Evolutionary conservation across 768 basidiomycete genomes (phyloP).

Genomic region (Gymnopilus junonius): DNA sequence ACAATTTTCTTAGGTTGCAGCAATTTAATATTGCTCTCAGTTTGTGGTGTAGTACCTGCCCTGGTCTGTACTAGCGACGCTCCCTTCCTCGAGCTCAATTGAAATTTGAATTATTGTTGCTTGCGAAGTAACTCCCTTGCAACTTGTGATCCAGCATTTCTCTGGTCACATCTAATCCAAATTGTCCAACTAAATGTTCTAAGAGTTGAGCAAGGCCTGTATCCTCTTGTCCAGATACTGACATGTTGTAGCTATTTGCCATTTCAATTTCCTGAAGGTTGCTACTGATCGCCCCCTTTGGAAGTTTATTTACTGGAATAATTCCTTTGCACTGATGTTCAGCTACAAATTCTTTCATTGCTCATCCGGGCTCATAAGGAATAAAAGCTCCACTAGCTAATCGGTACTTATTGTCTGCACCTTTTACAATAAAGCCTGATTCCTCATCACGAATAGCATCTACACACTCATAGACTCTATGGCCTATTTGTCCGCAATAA

Average conservation of each 20-base stretch:
- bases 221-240: background rate
- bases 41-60: background rate
- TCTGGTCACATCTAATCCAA: background rate
- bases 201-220: background rate
- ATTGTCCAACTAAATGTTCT: background rate
- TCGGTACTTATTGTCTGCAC: background rate
- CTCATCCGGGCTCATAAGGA: background rate
- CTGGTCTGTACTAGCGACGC: background rate
- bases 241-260: background rate
- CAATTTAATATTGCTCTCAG: background rate
- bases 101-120: background rate
- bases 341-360: background rate
- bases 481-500: background rate
- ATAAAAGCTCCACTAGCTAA: background rate
- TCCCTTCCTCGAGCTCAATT: background rate
- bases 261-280: background rate
- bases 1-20: background rate
- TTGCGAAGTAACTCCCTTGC: background rate
- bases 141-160: background rate
- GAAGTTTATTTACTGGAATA: background rate
- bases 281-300: background rate
- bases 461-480: background rate
- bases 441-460: background rate
- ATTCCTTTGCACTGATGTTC: background rate
- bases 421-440: background rate